These are phyloP conservation scores for Cercospora brassicicola DNA, from an alignment of 2,329 filamentous ascomycete species.

Conservation along the genomic window DNA sequence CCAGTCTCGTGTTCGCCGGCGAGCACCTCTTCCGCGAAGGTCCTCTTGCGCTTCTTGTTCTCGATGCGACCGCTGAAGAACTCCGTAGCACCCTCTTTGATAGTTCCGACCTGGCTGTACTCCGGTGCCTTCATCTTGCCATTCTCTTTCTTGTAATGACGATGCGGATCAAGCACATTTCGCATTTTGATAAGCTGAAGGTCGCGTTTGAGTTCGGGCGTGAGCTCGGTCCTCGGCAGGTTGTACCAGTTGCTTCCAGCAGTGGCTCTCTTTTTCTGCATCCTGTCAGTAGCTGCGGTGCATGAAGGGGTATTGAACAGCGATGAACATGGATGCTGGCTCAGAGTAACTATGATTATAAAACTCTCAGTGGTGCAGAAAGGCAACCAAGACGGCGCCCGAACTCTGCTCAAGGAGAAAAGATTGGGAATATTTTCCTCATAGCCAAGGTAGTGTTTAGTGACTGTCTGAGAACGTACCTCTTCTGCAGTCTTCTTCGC, in stretches of 20 bases:
- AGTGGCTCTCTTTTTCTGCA: constrained; percentile 60
- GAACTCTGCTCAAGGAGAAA: constrained; percentile 67
- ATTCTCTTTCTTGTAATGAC: constrained; percentile 84
- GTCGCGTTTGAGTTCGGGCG: constrained; percentile 82
- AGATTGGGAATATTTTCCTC: constrained; percentile 73
- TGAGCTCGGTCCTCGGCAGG: constrained; percentile 79
- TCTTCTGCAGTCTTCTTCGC: constrained; percentile 51
- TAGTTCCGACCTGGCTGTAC: constrained; percentile 84
- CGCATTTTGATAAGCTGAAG: constrained; percentile 88
- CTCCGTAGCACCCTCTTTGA: constrained; percentile 85
- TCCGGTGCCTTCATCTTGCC: constrained; percentile 71
- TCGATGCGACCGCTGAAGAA: constrained; percentile 77
- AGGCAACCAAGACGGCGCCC: constrained; percentile 76
- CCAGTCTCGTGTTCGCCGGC: constrained; percentile 63
- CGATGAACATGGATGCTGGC: constrained; percentile 26
- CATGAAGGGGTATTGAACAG: no score
- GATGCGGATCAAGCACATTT: constrained; percentile 81
- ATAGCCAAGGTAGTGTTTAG: constrained; percentile 49
- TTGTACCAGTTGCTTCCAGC: constrained; percentile 85
- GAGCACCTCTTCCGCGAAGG: constrained; percentile 81
- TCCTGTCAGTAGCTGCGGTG: constrained; percentile 34
- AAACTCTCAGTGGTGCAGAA: constrained; percentile 68
- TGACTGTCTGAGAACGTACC: constrained; percentile 48
- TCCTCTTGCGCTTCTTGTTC: constrained; percentile 84
- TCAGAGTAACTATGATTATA: constrained; percentile 79